Evolutionary conservation across 257 asterid genomes (phyloP), one percentile per base, ranked within the genome.

Genomic region (Fraxinus quadrangulata): DNA sequence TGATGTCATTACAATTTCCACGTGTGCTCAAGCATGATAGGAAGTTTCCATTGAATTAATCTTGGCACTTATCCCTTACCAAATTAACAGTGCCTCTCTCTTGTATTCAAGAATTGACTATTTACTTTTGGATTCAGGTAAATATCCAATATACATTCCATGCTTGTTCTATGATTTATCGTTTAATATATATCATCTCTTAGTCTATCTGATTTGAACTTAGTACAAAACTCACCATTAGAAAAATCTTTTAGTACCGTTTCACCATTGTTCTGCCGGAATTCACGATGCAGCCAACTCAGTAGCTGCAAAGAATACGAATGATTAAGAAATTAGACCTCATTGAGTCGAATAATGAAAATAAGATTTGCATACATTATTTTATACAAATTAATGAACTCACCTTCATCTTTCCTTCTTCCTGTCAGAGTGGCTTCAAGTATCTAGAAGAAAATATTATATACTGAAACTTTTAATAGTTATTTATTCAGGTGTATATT

Each of bases 241-340:
- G 83, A 76, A 56, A 83, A 78, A n/a, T 85, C 91, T 74, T 85
- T 87, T 59, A 85, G 82, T 31, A 24, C 1, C 12, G 85, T 79
- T 54, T 85, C 91, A 45, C 70, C 61, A 84, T 77, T 83, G 65
- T 78, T 84, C 80, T 87, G 91, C 75, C 80, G 75, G 67, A 87
- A 80, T 83, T 85, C 85, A 16, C 89, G 87, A 80, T 87, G 89
- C 87, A 87, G 82, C 91, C 91, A 87, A 68, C 89, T 89, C 5
- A 87, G 88, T 77, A 87, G 80, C 91, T 87, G 91, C 84, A 63
- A 23, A 40, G 39, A 77, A 74, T 49, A 76, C 63, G 13, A 33
- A 76, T 6, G 54, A 80, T 13, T 65, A 47, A 70, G 47, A 5
- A 63, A 3, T 11, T 63, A 19, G 9, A 3, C 26, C 65, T 6